These are phyloP conservation scores for Sclerotinia sclerotiorum DNA, from an alignment of 2,329 filamentous ascomycete genomes.

Conservation along the genomic window DNA sequence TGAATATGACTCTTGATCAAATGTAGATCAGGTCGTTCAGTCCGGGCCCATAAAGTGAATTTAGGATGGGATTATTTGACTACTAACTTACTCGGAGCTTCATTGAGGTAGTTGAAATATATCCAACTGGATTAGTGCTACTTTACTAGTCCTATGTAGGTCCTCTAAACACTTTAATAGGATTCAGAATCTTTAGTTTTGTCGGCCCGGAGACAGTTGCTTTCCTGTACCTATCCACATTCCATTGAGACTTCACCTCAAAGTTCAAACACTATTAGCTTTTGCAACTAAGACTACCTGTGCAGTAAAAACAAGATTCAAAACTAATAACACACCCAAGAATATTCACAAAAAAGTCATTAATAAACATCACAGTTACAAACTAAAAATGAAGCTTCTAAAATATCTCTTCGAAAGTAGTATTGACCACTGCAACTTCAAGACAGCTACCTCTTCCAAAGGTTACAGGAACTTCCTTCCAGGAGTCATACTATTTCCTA, in stretches of 20 bases:
- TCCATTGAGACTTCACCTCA: neutral
- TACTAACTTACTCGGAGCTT: neutral
- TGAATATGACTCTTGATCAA: neutral
- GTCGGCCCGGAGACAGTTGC: neutral
- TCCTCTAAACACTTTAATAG: neutral
- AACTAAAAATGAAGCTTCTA: neutral
- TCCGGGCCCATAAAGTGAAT: neutral
- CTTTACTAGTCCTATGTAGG: fast-evolving
- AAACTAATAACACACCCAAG: neutral
- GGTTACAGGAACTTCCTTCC: neutral
- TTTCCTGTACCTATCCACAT: neutral
- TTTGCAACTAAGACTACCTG: too few relatives aligned
- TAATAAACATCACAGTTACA: neutral
- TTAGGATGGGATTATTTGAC: neutral
- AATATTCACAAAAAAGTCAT: neutral
- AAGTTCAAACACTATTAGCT: neutral
- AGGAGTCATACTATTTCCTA: neutral
- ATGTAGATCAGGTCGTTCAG: neutral
- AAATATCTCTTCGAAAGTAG: neutral
- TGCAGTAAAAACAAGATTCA: neutral
- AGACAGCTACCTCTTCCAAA: neutral
- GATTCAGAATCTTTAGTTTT: neutral
- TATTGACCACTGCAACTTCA: neutral
- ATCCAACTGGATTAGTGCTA: fast-evolving
- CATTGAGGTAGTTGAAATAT: neutral